Conservation (phyloP, 345 rosid species). For the Bruguiera parviflora region DNA sequence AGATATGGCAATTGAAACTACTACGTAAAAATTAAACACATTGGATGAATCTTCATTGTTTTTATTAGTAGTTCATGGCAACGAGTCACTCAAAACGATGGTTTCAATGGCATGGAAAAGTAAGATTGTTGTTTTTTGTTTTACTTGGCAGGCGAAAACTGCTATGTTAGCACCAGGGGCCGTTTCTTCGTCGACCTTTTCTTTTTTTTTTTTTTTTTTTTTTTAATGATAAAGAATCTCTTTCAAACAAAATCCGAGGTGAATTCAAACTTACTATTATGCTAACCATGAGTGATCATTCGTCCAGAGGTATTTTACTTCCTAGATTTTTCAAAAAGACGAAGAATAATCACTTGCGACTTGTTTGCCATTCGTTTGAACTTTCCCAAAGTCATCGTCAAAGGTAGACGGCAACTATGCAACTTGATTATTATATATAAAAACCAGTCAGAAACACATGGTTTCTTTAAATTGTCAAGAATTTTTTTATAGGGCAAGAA, state of each 20-base stretch:
- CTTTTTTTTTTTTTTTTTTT: no score
- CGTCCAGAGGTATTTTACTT: not conserved
- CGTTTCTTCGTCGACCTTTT: not conserved
- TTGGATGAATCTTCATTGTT: not conserved
- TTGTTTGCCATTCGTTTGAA: not conserved
- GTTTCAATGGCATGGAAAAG: conserved; percentile 7
- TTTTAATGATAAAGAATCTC: no score
- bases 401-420: not conserved
- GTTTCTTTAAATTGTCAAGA: not conserved
- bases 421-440: no score
- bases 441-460: not conserved
- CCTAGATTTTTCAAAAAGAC: not conserved
- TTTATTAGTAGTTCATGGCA: not conserved
- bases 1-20: conserved; percentile 12
- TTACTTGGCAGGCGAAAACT: conserved; percentile 10
- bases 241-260: no score
- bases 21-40: not conserved
- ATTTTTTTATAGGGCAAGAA: conserved; percentile 1
- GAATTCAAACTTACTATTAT: no score
- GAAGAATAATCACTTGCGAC: not conserved
- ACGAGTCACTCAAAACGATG: conserved; percentile 4
- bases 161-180: conserved; percentile 8
- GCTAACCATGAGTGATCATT: no score
- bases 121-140: conserved; percentile 11
- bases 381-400: no score